phyloP scores from a whole-genome alignment of 176 grass and related monocot species.

The Aechmea fasciata region DNA sequence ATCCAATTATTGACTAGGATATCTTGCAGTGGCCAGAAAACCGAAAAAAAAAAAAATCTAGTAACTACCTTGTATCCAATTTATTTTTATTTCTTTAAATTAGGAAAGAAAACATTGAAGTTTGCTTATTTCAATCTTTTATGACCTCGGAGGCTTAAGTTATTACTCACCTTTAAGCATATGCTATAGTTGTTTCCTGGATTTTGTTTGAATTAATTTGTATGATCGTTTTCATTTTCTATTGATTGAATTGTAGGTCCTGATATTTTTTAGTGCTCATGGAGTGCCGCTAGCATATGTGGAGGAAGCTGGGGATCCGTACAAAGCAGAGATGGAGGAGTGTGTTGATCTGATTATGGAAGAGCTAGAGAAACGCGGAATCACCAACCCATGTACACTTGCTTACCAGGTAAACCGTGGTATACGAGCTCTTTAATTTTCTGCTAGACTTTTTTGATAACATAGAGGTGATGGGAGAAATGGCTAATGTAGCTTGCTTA shows the following conservation, averaged over 20 bases:
- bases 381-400: conserved; percentile 76
- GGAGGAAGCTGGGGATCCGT: conserved; percentile 96
- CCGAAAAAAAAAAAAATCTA: too few relatives aligned
- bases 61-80: too few relatives aligned
- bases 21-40: too few relatives aligned
- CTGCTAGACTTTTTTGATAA: not conserved
- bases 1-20: too few relatives aligned
- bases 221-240: conserved; percentile 13
- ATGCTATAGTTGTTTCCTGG: conserved; percentile 7
- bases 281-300: conserved; percentile 96
- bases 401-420: conserved; percentile 70
- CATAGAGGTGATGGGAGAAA: not conserved
- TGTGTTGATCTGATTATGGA: conserved; percentile 96
- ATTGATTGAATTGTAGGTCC: conserved; percentile 43
- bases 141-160: not conserved
- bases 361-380: conserved; percentile 70
- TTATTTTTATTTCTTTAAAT: too few relatives aligned
- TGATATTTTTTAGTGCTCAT: conserved; percentile 99
- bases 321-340: conserved; percentile 99
- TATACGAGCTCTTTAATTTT: not conserved
- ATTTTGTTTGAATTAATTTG: conserved; percentile 10
- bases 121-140: not conserved
- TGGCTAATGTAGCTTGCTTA: not conserved
- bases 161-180: not conserved
- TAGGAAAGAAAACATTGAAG: too few relatives aligned